Conservation (phyloP, 2,329 filamentous ascomycete genomes). For the Xylaria sp. region DNA sequence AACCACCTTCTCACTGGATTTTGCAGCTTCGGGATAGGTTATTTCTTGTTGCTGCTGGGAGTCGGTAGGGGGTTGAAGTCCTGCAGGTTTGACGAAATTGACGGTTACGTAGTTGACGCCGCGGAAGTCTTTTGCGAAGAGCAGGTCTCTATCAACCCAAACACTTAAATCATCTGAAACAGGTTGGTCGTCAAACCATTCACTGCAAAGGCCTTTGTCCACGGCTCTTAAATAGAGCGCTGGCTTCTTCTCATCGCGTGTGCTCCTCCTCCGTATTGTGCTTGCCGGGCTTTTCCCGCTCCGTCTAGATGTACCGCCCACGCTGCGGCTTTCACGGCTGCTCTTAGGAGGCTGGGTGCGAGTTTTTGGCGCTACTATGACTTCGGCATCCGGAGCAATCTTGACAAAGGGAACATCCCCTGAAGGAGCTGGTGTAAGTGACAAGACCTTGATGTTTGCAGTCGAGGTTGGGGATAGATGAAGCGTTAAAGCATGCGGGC, state of each 20-base stretch:
- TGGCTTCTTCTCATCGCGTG: slow-evolving; percentile 69
- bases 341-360: slow-evolving; percentile 71
- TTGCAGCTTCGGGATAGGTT: slow-evolving; percentile 56
- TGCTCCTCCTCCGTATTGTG: slow-evolving; percentile 62
- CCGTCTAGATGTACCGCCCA: slow-evolving; percentile 77
- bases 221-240: slow-evolving; percentile 81
- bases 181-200: slow-evolving; percentile 78
- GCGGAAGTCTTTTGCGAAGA: slow-evolving; percentile 73
- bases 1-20: slow-evolving; percentile 70
- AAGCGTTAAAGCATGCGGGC: slow-evolving; percentile 81
- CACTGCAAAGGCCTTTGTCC: slow-evolving; percentile 69
- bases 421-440: slow-evolving; percentile 75
- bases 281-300: slow-evolving; percentile 78
- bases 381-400: slow-evolving; percentile 90
- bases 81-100: slow-evolving; percentile 84
- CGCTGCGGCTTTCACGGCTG: slow-evolving; percentile 78
- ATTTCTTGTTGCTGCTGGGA: slow-evolving; percentile 74
- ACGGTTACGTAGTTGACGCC: slow-evolving; percentile 80
- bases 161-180: slow-evolving; percentile 68
- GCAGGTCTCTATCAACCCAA: slow-evolving; percentile 83
- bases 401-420: slow-evolving; percentile 81
- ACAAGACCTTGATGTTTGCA: slow-evolving; percentile 85
- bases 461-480: slow-evolving; percentile 96
- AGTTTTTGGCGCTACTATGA: slow-evolving; percentile 94
- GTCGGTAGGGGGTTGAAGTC: slow-evolving; percentile 73